Percentiles rank a stretch among this genome's conserved stretches.
Evolutionary conservation across 169 alveolate species (phyloP).

Genomic region (Cardiosporidium cionae): DNA sequence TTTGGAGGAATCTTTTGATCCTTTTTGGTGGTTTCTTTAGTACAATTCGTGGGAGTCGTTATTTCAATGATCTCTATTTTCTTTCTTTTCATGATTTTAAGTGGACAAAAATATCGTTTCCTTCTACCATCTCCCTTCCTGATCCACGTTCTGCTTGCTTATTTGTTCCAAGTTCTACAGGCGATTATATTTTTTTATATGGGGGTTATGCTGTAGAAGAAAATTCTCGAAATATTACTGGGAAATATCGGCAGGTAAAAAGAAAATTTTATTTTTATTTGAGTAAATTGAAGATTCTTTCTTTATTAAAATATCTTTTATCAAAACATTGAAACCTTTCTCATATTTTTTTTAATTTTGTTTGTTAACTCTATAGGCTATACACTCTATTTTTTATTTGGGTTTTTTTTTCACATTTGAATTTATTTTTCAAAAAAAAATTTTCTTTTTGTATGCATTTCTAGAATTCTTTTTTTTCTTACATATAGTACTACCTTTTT

Average conservation of each 20-base stretch:
- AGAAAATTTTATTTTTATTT: neutral
- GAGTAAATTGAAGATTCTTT: too few species aligned
- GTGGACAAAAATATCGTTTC: constrained; percentile 28
- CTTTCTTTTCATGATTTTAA: constrained; percentile 13
- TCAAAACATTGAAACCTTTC: too few species aligned
- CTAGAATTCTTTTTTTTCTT: too few species aligned
- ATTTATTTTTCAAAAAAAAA: too few species aligned
- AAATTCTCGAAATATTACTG: neutral
- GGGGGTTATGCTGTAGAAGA: constrained; percentile 68
- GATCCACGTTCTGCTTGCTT: constrained; percentile 35
- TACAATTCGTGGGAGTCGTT: constrained; percentile 60
- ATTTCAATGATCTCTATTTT: constrained; percentile 71
- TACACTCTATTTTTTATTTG: too few species aligned
- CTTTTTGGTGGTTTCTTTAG: constrained; percentile 84
- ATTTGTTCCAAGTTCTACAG: constrained; percentile 1
- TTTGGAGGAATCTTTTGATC: constrained; percentile 71
- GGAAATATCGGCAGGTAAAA: neutral
- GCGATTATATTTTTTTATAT: constrained; percentile 50
- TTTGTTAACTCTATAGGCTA: too few species aligned
- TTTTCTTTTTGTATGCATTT: too few species aligned
- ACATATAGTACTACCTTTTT: too few species aligned
- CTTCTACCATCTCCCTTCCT: constrained; percentile 21
- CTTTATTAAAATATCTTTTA: too few species aligned
- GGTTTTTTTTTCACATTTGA: too few species aligned
- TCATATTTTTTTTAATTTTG: too few species aligned